Evolutionary conservation across 495 filamentous ascomycete genomes (phyloP), one percentile per base, ranked within the genome.

Genomic region (Aspergillus hancockii): DNA sequence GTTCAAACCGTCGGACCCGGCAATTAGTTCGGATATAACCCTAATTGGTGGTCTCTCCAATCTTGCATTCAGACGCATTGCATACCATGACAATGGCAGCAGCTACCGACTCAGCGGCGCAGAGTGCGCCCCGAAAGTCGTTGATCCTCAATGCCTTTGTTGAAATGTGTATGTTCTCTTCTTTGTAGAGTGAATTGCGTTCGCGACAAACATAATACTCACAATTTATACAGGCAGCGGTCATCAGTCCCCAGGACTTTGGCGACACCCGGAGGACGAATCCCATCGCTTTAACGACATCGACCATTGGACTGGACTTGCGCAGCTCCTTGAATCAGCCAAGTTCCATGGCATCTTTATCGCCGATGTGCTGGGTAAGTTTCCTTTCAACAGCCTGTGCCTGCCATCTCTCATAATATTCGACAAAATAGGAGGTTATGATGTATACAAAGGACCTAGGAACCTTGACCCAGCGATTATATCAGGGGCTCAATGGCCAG

Each of bases 401-500:
- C 13, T 18, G 19, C 7, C 3, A 1, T 18, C 7, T 31, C 5
- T 6, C 13, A 31, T 16, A 45, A 40, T 1, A 38, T 1, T 40
- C 9, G n/a, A n/a, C n/a, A n/a, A n/a, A n/a, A n/a, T 32, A 76
- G 76, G 77, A 18, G 85, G 85, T 2, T 88, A 90, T 63, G 87
- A 90, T 65, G 84, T 88, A 6, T 90, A 88, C 64, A 82, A 80
- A 36, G 82, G 81, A 13, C 81, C 81, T 7, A 66, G 77, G 14
- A 84, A 83, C 7, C 73, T 88, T 0, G 80, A 80, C 12, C 81
- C 85, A 0, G 83, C 84, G 8, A 78, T 87, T 32, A 59, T 76
- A 30, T 81, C 85, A 2, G 87, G 83, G 9, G 83, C 86, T 0
- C 86, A 90, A 68, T 89, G 85, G 83, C 87, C 87, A 0, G 84